phyloP scores from a whole-genome alignment of 345 rosid species.

The Acer yangbiense region DNA sequence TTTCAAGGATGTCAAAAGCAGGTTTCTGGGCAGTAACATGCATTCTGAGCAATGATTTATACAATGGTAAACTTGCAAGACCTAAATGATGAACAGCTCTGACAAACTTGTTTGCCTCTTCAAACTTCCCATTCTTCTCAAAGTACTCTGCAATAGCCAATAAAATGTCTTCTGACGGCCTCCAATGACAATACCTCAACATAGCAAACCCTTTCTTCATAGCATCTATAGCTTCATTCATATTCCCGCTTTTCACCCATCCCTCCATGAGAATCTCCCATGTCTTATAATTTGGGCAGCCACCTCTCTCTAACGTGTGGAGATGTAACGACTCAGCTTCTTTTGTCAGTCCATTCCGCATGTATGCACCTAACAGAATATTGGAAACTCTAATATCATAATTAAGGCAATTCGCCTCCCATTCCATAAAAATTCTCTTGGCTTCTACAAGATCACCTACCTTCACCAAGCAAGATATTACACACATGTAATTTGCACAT shows the following conservation, averaged over 20 bases:
- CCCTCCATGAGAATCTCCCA: constrained; percentile 79
- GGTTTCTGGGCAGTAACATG: constrained; percentile 40
- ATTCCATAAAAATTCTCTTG: constrained; percentile 44
- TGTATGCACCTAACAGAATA: constrained; percentile 60
- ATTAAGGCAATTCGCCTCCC: constrained; percentile 48
- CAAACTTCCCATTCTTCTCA: constrained; percentile 48
- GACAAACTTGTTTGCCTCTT: constrained; percentile 48
- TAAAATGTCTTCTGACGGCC: constrained; percentile 43
- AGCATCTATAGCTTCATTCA: constrained; percentile 60
- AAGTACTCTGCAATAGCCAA: constrained; percentile 50
- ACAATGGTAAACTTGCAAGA: constrained; percentile 48
- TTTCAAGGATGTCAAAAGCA: constrained; percentile 40
- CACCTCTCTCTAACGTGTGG: constrained; percentile 51
- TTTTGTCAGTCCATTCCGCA: constrained; percentile 37
- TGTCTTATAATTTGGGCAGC: constrained; percentile 69
- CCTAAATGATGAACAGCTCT: constrained; percentile 45
- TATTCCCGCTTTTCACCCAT: constrained; percentile 46
- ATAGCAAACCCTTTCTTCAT: constrained; percentile 46
- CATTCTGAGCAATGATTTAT: constrained; percentile 53
- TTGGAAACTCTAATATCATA: constrained; percentile 62
- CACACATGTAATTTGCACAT: constrained; percentile 54
- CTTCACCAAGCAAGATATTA: constrained; percentile 55
- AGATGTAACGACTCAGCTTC: constrained; percentile 52
- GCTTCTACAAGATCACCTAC: constrained; percentile 42
- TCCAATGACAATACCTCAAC: constrained; percentile 57